Percentiles rank a stretch among this genome's conserved stretches.
These are phyloP conservation scores for Morella rubra DNA, from an alignment of 306 rosid genomes.

Conservation along the genomic window DNA sequence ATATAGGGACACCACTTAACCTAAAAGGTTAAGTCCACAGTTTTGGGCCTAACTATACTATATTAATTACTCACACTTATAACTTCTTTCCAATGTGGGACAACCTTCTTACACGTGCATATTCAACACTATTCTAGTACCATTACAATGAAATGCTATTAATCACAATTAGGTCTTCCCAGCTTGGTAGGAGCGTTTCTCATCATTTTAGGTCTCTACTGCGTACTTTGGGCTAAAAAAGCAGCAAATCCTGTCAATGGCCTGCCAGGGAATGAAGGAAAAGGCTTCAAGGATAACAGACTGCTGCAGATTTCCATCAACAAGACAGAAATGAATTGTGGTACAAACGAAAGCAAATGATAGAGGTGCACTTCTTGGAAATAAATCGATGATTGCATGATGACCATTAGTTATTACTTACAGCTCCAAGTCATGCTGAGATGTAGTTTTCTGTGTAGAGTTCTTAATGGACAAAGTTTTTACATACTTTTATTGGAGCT, in stretches of 20 bases:
- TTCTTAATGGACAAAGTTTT: no score
- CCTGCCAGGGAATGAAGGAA: background rate
- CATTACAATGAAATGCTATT: background rate
- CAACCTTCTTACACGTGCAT: background rate
- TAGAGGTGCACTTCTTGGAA: background rate
- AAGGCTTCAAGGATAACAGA: background rate
- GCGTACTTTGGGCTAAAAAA: conserved; percentile 39
- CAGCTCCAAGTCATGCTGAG: background rate
- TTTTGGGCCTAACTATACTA: no score
- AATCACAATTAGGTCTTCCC: background rate
- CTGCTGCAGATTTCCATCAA: conserved; percentile 18
- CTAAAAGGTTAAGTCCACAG: no score
- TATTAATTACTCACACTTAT: no score
- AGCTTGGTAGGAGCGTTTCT: conserved; percentile 38
- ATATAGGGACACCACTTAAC: no score
- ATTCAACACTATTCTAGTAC: background rate
- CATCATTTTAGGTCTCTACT: conserved; percentile 31
- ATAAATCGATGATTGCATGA: background rate
- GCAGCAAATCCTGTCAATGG: conserved; percentile 5
- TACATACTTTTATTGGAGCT: no score
- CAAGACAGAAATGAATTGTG: conserved; percentile 9
- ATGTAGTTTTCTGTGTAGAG: no score
- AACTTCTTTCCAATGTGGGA: no score
- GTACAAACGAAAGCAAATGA: conserved; percentile 1
- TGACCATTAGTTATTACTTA: background rate